These are phyloP conservation scores for Roridomyces roridus DNA, from an alignment of 768 basidiomycete species.

Conservation along the genomic window DNA sequence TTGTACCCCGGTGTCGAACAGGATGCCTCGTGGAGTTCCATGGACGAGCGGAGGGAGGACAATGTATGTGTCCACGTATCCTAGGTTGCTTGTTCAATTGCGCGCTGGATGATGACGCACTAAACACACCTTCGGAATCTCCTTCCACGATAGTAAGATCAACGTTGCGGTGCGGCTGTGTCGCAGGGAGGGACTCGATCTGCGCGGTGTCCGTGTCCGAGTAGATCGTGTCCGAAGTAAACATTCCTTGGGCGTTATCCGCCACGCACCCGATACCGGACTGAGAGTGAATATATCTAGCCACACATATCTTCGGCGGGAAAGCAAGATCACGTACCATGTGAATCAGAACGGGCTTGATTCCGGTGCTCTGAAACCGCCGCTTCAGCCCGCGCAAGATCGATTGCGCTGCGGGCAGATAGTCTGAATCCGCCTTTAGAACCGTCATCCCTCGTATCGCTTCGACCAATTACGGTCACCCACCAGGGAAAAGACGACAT, in stretches of 20 bases:
- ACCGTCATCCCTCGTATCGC: neutral
- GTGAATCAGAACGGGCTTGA: conserved; percentile 19
- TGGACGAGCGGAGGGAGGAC: conserved; percentile 4
- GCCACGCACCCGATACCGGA: conserved; percentile 42
- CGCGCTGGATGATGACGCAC: neutral
- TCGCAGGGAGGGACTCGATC: conserved; percentile 50
- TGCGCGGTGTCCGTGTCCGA: conserved; percentile 53
- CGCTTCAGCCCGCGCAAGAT: conserved; percentile 18
- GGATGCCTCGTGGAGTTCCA: conserved; percentile 33
- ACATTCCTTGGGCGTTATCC: conserved; percentile 50
- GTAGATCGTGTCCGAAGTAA: conserved; percentile 46
- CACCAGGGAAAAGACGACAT: conserved; percentile 37
- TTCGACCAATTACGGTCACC: too few species aligned
- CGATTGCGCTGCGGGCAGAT: conserved; percentile 9
- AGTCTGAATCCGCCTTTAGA: conserved; percentile 14
- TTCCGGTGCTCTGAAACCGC: conserved; percentile 8
- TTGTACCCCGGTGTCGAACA: conserved; percentile 43
- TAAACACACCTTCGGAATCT: conserved; percentile 50
- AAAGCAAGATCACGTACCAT: conserved; percentile 9
- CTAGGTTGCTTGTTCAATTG: neutral
- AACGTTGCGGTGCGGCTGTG: conserved; percentile 54
- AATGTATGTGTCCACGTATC: conserved; percentile 10
- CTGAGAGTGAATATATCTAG: neutral
- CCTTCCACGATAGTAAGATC: conserved; percentile 55
- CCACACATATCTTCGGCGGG: too few species aligned